Evolutionary conservation across 495 filamentous ascomycete genomes (phyloP).

Genomic region (Podospora didyma): DNA sequence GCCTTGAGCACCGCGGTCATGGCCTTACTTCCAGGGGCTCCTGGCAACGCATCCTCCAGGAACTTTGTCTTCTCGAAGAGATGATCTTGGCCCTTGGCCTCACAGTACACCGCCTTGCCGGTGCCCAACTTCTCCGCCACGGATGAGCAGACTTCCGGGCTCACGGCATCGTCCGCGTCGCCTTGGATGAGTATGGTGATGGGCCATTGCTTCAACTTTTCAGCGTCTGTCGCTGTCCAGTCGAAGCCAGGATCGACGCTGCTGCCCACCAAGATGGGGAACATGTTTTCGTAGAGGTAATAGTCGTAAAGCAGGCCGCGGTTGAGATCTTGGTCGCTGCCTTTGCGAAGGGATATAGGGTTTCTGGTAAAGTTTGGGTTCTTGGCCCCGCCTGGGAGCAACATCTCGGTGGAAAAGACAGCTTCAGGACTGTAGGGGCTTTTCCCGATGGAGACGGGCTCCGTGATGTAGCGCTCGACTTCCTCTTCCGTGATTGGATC

Average conservation of each 20-base stretch:
- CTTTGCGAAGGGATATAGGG: background rate
- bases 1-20: constrained; percentile 2
- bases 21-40: background rate
- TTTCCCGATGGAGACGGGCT: constrained; percentile 9
- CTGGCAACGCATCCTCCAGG: constrained; percentile 6
- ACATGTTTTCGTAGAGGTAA: constrained; percentile 17
- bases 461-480: constrained; percentile 9
- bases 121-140: constrained; percentile 8
- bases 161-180: constrained; percentile 15
- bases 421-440: background rate
- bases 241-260: constrained; percentile 18
- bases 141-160: constrained; percentile 5
- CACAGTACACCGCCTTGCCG: constrained; percentile 7
- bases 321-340: background rate
- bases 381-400: constrained; percentile 7
- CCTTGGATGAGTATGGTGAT: constrained; percentile 22
- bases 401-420: constrained; percentile 8
- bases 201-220: constrained; percentile 10
- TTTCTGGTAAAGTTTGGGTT: constrained; percentile 6
- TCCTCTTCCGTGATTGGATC: constrained; percentile 15
- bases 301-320: constrained; percentile 19
- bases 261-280: constrained; percentile 4
- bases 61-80: constrained; percentile 16
- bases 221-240: constrained; percentile 2
- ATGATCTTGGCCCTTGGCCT: constrained; percentile 12